Percentiles rank a stretch among this genome's conserved stretches.
phyloP scores from a whole-genome alignment of 345 rosid genomes.

The Populus deltoides region DNA sequence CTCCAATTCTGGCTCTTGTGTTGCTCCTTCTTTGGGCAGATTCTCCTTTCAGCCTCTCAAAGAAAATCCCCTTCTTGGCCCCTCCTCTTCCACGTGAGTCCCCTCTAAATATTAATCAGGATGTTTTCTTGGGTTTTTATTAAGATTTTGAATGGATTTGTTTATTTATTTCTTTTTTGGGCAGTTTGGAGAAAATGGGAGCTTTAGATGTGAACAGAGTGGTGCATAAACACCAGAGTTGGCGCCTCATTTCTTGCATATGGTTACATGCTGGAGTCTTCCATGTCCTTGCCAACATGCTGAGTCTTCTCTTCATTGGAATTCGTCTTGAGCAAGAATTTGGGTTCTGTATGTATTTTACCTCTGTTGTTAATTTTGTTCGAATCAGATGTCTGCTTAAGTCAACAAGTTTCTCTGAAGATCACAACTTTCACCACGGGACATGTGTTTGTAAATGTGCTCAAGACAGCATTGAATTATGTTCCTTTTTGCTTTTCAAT shows the following conservation, averaged over 20 bases:
- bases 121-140: neutral
- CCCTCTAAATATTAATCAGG: neutral
- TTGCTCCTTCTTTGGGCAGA: constrained; percentile 22
- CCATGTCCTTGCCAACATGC: constrained; percentile 35
- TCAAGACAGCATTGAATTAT: neutral
- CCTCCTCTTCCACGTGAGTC: constrained; percentile 26
- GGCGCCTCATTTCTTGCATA: constrained; percentile 31
- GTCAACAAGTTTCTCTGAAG: neutral
- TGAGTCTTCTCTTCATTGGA: constrained; percentile 28
- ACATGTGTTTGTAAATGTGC: neutral
- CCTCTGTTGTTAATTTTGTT: neutral
- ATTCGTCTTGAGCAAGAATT: constrained; percentile 29
- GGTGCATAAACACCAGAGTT: constrained; percentile 21
- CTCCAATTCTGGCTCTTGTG: constrained; percentile 9
- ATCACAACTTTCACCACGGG: neutral
- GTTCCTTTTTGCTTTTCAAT: neutral
- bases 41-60: constrained; percentile 31
- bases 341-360: constrained; percentile 18
- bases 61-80: constrained; percentile 34
- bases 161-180: neutral
- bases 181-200: constrained; percentile 31
- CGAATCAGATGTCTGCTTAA: neutral
- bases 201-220: constrained; percentile 23
- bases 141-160: neutral
- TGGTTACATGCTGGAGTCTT: constrained; percentile 39